A percentile compares a stretch with the other conserved stretches of the same genome.
Evolutionary conservation across 2,329 filamentous ascomycete genomes (phyloP).

Genomic region (Didymella sp.): DNA sequence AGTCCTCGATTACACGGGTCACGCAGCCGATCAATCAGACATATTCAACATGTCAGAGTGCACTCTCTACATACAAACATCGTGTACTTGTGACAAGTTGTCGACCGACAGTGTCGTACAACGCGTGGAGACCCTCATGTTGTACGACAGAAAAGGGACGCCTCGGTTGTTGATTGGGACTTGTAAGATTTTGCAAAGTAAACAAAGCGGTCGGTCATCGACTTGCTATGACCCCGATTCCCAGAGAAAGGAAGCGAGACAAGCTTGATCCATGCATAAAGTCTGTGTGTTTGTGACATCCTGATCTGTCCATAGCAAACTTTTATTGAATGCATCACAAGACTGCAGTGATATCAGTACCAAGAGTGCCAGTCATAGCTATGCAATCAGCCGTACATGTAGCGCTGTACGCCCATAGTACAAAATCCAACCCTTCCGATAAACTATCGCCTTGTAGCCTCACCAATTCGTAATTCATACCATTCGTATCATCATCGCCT

Average conservation of each 20-base stretch:
- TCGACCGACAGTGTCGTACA: slow-evolving; percentile 15
- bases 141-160: neutral
- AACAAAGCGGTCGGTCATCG: neutral
- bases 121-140: slow-evolving; percentile 13
- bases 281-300: too few relatives aligned
- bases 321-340: neutral
- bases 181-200: neutral
- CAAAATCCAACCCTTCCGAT: neutral
- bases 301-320: neutral
- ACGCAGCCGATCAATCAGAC: neutral
- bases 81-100: neutral
- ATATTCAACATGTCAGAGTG: neutral
- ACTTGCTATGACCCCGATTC: neutral
- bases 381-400: slow-evolving; percentile 17
- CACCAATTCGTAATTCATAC: slow-evolving; percentile 24
- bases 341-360: neutral
- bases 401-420: slow-evolving; percentile 9
- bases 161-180: neutral
- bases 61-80: neutral
- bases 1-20: neutral
- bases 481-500: slow-evolving; percentile 33
- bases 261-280: too few relatives aligned
- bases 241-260: too few relatives aligned
- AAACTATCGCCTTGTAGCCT: slow-evolving; percentile 1
- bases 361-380: neutral